Evolutionary conservation across 2,329 filamentous ascomycete genomes (phyloP), one percentile per base, ranked within the genome.

Genomic region (Penicillium sp.): DNA sequence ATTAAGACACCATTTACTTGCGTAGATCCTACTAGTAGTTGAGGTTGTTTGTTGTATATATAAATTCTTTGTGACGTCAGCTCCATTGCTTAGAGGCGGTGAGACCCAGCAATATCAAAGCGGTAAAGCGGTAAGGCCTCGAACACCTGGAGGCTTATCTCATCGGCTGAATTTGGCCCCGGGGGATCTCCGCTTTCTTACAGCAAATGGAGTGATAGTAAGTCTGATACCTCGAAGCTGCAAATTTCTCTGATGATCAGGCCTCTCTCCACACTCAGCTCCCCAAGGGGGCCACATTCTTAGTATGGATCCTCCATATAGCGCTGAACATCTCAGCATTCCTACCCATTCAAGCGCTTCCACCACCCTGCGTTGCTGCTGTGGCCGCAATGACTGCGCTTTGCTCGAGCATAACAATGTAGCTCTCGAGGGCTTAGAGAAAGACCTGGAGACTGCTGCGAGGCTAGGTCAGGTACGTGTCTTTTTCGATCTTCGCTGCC

Each of bases 401-500:
- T 90, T 89, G 71, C 82, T 97, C 60, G 85, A 85, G 73, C 88
- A 92, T 76, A 97, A 93, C 76, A 87, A 86, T 73, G 81, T 83
- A 44, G 81, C 91, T 60, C 81, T 97, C 45, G 87, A 90, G 65
- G 88, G 85, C 59, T 82, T 97, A 62, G 93, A 97, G 76, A 89
- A 88, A 66, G 90, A 97, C 77, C 89, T 97, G 52, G 86, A 87
- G 66, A 90, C 85, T 50, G 94, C 94, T 39, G 94, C 92, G 47
- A 84, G 89, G 71, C 83, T 97, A 67, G 94, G 94, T 63, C 90
- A 97, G 89, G 93, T 97, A 88, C 72, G 90, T 85, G 58, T 53
- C 57, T 53, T 57, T 53, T 55, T 55, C 57, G 2, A n/a, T n/a
- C 6, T 29, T 39, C 34, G 37, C 34, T 32, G 40, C 40, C 35